Evolutionary conservation across 352 stramenopile species (phyloP).

Genomic region (Globisporangium middletonii): DNA sequence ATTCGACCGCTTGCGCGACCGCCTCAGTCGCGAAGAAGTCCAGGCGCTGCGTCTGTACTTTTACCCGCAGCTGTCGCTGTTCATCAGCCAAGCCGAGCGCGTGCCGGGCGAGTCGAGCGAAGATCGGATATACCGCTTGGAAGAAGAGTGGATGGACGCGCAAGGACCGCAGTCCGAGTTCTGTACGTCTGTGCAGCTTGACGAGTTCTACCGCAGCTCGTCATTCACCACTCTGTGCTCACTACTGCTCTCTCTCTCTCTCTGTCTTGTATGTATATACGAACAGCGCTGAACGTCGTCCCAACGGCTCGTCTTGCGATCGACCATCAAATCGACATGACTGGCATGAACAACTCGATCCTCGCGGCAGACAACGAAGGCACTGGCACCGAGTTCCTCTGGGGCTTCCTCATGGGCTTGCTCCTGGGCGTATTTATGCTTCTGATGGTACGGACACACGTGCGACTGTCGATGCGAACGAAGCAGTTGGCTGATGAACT

Average conservation of each 20-base stretch:
- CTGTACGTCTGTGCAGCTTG: constrained; percentile 29
- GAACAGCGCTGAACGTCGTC: constrained; percentile 71
- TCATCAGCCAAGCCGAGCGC: constrained; percentile 74
- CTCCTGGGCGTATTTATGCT: constrained; percentile 88
- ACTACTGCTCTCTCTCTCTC: not conserved
- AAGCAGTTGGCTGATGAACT: constrained; percentile 2
- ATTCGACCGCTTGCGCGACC: constrained; percentile 77
- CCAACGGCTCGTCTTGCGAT: constrained; percentile 61
- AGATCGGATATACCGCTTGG: constrained; percentile 83
- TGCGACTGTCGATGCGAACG: constrained; percentile 2
- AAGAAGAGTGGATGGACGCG: constrained; percentile 86
- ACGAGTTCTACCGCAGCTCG: not conserved
- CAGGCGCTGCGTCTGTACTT: constrained; percentile 83
- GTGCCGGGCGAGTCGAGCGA: constrained; percentile 75
- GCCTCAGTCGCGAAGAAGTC: constrained; percentile 80
- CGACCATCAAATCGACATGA: constrained; percentile 84
- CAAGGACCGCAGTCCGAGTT: constrained; percentile 87
- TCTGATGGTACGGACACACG: constrained; percentile 54
- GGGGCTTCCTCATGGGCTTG: constrained; percentile 84
- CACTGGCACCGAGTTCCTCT: constrained; percentile 84
- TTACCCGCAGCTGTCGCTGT: constrained; percentile 81
- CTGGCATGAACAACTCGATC: constrained; percentile 76
- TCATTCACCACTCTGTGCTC: not conserved
- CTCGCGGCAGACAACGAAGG: constrained; percentile 84
- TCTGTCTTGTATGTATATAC: not conserved